A percentile compares a stretch with the other conserved stretches of the same genome.
Conservation (phyloP, 2,329 filamentous ascomycete genomes). For the Harringtonia aguacate region DNA sequence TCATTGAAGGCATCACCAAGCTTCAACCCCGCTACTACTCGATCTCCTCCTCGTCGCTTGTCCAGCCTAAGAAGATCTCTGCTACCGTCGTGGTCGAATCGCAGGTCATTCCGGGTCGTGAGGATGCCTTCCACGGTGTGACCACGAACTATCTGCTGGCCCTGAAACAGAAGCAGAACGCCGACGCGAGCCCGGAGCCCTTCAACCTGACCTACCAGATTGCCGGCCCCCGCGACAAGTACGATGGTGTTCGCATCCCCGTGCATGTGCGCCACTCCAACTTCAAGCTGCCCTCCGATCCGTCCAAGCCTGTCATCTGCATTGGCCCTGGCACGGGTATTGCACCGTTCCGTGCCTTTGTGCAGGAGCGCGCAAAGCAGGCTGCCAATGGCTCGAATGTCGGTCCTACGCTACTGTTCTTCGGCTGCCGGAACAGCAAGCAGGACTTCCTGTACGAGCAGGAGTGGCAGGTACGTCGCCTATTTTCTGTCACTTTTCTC, state of each 20-base stretch:
- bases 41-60: constrained; percentile 91
- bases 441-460: constrained; percentile 90
- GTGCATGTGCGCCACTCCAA: constrained; percentile 97
- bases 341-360: constrained; percentile 88
- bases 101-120: constrained; percentile 62
- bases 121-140: constrained; percentile 78
- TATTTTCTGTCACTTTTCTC: neutral
- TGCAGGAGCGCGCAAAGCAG: constrained; percentile 84
- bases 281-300: constrained; percentile 96
- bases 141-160: constrained; percentile 95
- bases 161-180: constrained; percentile 93
- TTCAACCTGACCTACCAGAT: constrained; percentile 82
- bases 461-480: constrained; percentile 74
- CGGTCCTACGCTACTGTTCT: constrained; percentile 84
- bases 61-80: constrained; percentile 89
- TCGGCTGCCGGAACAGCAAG: constrained; percentile 76
- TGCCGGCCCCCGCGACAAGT: constrained; percentile 87
- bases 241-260: constrained; percentile 88
- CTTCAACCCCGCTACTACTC: constrained; percentile 98
- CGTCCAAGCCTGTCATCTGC: constrained; percentile 89
- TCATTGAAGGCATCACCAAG: constrained; percentile 90
- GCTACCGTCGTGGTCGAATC: constrained; percentile 93
- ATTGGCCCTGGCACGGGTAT: constrained; percentile 94
- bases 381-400: constrained; percentile 71
- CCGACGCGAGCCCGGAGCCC: constrained; percentile 68